Base-by-base conservation (phyloP, 2,329 filamentous ascomycete species). In the Penicillium freii region DNA sequence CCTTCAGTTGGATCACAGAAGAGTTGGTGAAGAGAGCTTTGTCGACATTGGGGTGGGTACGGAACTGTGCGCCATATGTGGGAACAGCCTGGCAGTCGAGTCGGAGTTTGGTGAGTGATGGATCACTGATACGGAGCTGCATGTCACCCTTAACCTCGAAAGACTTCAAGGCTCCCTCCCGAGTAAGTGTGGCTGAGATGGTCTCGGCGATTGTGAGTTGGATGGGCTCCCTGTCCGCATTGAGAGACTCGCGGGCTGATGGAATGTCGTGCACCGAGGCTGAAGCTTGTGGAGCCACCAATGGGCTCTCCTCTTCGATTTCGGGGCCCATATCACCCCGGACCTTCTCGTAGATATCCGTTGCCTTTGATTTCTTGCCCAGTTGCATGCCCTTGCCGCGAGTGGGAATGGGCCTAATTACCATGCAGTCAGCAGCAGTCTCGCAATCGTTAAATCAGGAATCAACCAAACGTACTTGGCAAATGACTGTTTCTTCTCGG, bases 301-400 rank as follows among this genome's bases (percentile, higher is more conserved):
- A 82, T 38, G 91, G 91, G 43, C 77, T 77, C 54, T 78, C 77
- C 57, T 92, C 87, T 72, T 96, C 92, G 38, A 86, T 86, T 71
- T 96, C 91, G 38, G 88, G 84, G n/a, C 92, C 92, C 72, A 97
- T 82, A 64, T 97, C 93, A 58, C 90, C 91, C 65, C 92, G 88
- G 34, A 99, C 92, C 69, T 92, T 90, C 77, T 97, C 93, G 73
- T 96, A 97, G 83, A 97, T 96, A 75, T 96, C 93, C 31, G 90
- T 96, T 23, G 91, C 92, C 81, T 97, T 97, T 59, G 91, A 96
- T 80, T 99, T 99, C 82, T 97, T 97, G 77, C 94, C 94, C 56
- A 99, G 82, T 77, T 97, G 93, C 95, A 99, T 99, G 66, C 94
- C 94, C 81, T 99, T 99, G 69, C 91, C 92, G 78, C 95, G 91